Base-by-base conservation (phyloP, 2,329 filamentous ascomycete species). In the Juglanconis sp. region DNA sequence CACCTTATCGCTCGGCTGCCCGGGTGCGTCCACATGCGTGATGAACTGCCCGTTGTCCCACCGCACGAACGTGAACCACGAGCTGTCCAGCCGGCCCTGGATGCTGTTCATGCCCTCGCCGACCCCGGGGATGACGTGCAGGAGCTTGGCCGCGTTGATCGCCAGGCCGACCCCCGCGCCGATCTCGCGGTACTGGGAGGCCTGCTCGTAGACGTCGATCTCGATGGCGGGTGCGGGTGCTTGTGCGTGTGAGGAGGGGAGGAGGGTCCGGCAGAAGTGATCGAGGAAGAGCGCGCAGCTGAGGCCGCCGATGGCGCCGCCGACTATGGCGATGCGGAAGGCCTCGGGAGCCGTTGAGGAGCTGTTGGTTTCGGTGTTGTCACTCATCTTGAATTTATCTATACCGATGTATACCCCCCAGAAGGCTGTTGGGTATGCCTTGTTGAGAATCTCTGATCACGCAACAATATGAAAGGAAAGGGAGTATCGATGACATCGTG, bases 131-230 rank as follows among this genome's bases (percentile, higher is more conserved):
- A 61, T 57, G 7, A 15, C 17, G 59, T 61, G 54, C 35, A 61
- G n/a, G 13, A 61, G 44, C 49, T 50, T 61, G n/a, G 59, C 40
- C 5, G 74, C 70, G 65, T 79, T 79, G 6, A 76, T 76, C 1
- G 72, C 76, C 8, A 62, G 38, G 5, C 60, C 60, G 17, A 62
- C 56, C 32, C 56, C 60, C 10, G 60, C 60, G 7, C 60, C 60
- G 31, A 62, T 58, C 52, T 62, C 60, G 44, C 50, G 57, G 38
- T 59, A 59, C 56, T 62, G 30, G 24, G 50, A 46, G 6, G 60
- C 60, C 38, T 62, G 60, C 48, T 62, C 60, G 48, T 62, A 62
- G 3, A 62, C 60, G 10, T 55, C 56, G 24, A 62, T 53, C 10
- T 46, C 51, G 34, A 62, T 50, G 6, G 32, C 24, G 24, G 1